Evolutionary conservation across 163 green algal genomes (phyloP).

Genomic region (Prototheca cutis): DNA sequence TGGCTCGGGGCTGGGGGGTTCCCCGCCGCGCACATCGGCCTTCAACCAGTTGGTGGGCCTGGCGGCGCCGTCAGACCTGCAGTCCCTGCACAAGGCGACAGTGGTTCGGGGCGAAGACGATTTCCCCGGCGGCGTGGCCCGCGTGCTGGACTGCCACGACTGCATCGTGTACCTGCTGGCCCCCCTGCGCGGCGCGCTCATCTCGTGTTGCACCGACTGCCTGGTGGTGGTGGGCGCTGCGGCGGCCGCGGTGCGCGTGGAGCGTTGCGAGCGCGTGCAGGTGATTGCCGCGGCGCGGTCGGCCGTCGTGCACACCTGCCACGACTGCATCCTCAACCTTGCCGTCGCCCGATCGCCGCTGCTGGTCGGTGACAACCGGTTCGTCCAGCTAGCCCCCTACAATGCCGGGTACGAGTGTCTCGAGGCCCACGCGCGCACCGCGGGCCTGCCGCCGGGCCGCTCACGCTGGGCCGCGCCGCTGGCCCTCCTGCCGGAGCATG

Average conservation of each 20-base stretch:
- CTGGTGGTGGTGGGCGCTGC: slow-evolving; percentile 64
- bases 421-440: slow-evolving; percentile 34
- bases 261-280: slow-evolving; percentile 61
- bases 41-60: slow-evolving; percentile 20
- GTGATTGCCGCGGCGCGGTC: slow-evolving; percentile 48
- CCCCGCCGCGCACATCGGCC: slow-evolving; percentile 1
- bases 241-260: slow-evolving; percentile 36
- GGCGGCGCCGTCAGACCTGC: slow-evolving; percentile 35
- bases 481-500: slow-evolving; percentile 23
- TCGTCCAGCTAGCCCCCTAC: slow-evolving; percentile 72
- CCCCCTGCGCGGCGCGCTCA: slow-evolving; percentile 51
- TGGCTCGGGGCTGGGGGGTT: too few relatives aligned
- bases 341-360: slow-evolving; percentile 55
- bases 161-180: slow-evolving; percentile 68
- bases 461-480: slow-evolving; percentile 58
- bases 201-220: slow-evolving; percentile 71
- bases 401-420: slow-evolving; percentile 68
- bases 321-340: slow-evolving; percentile 72
- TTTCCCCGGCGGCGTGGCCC: slow-evolving; percentile 31
- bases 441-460: slow-evolving; percentile 34
- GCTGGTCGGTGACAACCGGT: slow-evolving; percentile 79
- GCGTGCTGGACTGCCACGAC: slow-evolving; percentile 73
- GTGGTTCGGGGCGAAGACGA: slow-evolving; percentile 64
- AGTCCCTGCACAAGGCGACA: slow-evolving; percentile 59
- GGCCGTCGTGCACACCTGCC: slow-evolving; percentile 59